Base-by-base conservation (phyloP, 2,329 filamentous ascomycete genomes). In the Cephalotrichum gorgonifer region DNA sequence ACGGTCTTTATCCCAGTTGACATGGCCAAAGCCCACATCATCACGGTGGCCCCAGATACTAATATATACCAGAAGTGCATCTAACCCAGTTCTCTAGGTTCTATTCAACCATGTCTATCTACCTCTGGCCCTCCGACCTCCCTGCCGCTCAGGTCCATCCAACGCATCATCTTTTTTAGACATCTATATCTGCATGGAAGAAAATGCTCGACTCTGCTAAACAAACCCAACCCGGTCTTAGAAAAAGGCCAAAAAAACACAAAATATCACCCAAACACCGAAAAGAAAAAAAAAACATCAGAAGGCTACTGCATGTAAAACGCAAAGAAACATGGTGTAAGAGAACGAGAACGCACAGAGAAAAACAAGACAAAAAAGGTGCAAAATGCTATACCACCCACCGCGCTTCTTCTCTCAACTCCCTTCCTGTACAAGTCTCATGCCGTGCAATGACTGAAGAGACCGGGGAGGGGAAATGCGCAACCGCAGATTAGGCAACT, bases 251-350 rank as follows among this genome's bases (percentile, higher is more conserved):
- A n/a, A 15, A 17, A 42, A 49, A 43, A 33, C 27, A 28, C 30
- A 47, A 35, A 43, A 51, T 48, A 27, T n/a, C 20, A 46, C 14
- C 27, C 25, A 30, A 31, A 38, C 17, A 48, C 38, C 45, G 44
- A 52, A 49, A 49, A 49, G 38, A 48, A 48, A 48, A 48, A 22
- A n/a, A n/a, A n/a, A n/a, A n/a, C n/a, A n/a, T n/a, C n/a, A n/a
- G n/a, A n/a, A 15, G 15, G 35, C 46, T 42, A 33, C 27, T 23
- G 25, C 43, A 35, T 35, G 49, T 48, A 27, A 17, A n/a, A 46
- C 14, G 12, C 25, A 30, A 31, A 38, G 14, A 48, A 35, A 44
- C 44, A 52, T 48, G 27, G 22, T 26, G 23, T 42, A 17, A 4
- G 23, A 17, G 9, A 14, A 31, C 35, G 11, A 39, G n/a, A 41